phyloP scores from a whole-genome alignment of 2,329 filamentous ascomycete genomes.

The Claviceps maximensis region DNA sequence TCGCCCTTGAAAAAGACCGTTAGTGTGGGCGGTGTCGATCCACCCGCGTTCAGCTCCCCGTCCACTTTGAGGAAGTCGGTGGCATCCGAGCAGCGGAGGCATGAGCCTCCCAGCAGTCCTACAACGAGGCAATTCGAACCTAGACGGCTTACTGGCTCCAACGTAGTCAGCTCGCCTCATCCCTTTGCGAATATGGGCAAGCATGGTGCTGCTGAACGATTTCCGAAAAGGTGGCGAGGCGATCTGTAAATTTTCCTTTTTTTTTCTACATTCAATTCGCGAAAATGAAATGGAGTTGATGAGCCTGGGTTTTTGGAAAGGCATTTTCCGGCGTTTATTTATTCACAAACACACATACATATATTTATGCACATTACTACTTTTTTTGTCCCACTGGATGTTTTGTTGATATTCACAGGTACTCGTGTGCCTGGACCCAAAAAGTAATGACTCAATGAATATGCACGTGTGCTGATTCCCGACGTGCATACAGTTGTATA shows the following conservation, averaged over 20 bases:
- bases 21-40: constrained; percentile 45
- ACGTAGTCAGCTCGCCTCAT: constrained; percentile 16
- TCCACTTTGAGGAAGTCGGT: constrained; percentile 51
- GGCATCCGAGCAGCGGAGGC: constrained; percentile 36
- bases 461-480: no score
- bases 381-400: not conserved
- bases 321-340: constrained; percentile 4
- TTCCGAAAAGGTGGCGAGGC: constrained; percentile 16
- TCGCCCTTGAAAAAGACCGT: constrained; percentile 72
- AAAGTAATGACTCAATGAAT: no score
- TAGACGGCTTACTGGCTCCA: constrained; percentile 14
- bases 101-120: constrained; percentile 26
- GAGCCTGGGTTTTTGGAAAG: not conserved
- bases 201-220: constrained; percentile 27
- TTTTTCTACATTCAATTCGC: not conserved
- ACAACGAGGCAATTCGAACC: constrained; percentile 21
- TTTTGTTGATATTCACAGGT: no score
- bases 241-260: not conserved
- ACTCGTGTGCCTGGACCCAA: no score
- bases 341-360: not conserved
- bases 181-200: constrained; percentile 26
- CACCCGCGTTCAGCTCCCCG: constrained; percentile 30
- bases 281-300: not conserved
- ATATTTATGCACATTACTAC: not conserved
- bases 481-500: no score